Percentiles rank a stretch among this genome's conserved stretches.
phyloP scores from a whole-genome alignment of 257 asterid genomes.

The Solanum chaucha region DNA sequence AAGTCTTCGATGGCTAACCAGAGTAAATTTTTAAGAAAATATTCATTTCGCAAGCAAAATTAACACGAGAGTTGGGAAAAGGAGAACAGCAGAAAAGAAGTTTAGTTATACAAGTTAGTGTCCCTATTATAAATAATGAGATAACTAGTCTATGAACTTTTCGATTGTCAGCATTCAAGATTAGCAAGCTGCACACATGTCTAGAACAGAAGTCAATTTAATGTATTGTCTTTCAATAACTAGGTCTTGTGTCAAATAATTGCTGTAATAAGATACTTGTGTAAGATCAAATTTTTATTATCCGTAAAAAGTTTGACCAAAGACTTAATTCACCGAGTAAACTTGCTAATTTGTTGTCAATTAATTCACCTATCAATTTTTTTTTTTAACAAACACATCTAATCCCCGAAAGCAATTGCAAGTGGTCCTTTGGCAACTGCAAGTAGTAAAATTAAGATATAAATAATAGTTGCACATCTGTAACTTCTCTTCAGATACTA shows the following conservation, averaged over 20 bases:
- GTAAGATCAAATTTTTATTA: neutral
- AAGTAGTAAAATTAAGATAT: neutral
- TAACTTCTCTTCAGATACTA: neutral
- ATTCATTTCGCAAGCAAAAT: neutral
- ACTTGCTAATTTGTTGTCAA: neutral
- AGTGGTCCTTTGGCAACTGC: neutral
- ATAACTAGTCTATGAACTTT: neutral
- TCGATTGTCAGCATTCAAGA: neutral
- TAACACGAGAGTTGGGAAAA: neutral
- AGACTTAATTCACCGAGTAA: neutral
- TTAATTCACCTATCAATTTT: neutral
- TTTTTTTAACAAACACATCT: neutral
- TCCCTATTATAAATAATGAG: neutral
- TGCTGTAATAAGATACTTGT: neutral
- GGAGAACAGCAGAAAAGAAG: neutral
- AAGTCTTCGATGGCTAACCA: neutral
- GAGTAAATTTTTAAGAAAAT: neutral
- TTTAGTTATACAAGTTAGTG: neutral
- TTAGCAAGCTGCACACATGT: neutral
- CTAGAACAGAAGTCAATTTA: neutral
- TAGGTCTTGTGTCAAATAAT: neutral
- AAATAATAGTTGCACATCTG: neutral
- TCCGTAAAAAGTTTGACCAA: neutral
- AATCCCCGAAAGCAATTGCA: neutral
- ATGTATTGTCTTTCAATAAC: neutral